phyloP scores from a whole-genome alignment of 2,329 filamentous ascomycete genomes.

The Diaporthe sp. region DNA sequence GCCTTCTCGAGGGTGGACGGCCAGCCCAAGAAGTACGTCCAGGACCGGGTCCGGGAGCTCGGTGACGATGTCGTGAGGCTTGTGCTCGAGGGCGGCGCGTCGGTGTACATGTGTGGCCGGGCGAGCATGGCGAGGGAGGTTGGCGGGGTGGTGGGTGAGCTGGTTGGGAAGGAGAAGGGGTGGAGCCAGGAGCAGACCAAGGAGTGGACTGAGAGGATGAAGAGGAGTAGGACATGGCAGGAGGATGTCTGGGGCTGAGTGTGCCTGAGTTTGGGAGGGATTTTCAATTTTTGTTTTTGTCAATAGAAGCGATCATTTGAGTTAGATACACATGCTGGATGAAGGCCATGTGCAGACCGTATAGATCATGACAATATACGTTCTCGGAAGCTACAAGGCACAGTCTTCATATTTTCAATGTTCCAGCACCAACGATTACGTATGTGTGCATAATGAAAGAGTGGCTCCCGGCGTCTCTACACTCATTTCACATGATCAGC shows the following conservation, averaged over 20 bases:
- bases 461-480: background rate
- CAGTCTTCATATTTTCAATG: background rate
- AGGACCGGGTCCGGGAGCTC: constrained; percentile 48
- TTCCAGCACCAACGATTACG: background rate
- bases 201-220: constrained; percentile 57
- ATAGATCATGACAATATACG: background rate
- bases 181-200: constrained; percentile 53
- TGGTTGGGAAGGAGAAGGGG: constrained; percentile 46
- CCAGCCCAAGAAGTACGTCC: constrained; percentile 47
- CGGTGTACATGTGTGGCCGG: constrained; percentile 54
- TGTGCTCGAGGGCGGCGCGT: constrained; percentile 47
- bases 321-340: background rate
- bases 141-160: constrained; percentile 48
- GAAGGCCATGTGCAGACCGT: background rate
- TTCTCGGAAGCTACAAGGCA: background rate
- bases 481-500: background rate
- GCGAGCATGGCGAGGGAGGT: constrained; percentile 57
- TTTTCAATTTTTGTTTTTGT: background rate
- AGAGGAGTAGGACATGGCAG: constrained; percentile 62
- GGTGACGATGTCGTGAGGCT: constrained; percentile 41
- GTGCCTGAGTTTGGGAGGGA: too few relatives aligned
- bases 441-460: background rate
- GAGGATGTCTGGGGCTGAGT: constrained; percentile 62
- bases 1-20: constrained; percentile 45
- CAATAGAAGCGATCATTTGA: background rate